Conservation (phyloP, 164 flowering plant genomes). For the grape (Vitis vinifera) region ASM3070453v1 NC_081809.1:24249501-24250000, state of each 20-base stretch:
- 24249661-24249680: no score
- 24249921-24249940: slow-evolving; percentile 72
- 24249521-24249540: no score
- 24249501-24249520: no score
- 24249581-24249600: no score
- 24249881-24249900: slow-evolving; percentile 71
- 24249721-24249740: neutral
- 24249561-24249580: no score
- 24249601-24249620: no score
- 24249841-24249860: slow-evolving; percentile 54
- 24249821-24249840: slow-evolving; percentile 55
- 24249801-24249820: slow-evolving; percentile 56
- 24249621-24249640: no score
- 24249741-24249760: neutral
- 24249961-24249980: slow-evolving; percentile 48
- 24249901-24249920: slow-evolving; percentile 47
- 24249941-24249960: slow-evolving; percentile 59
- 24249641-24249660: no score
- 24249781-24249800: slow-evolving; percentile 20
- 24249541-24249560: no score
- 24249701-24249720: neutral
- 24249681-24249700: no score
- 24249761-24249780: neutral
- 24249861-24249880: slow-evolving; percentile 56
- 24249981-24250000: slow-evolving; percentile 65